Evolutionary conservation across 2,329 filamentous ascomycete species (phyloP).

Genomic region (Claviceps maximensis): DNA sequence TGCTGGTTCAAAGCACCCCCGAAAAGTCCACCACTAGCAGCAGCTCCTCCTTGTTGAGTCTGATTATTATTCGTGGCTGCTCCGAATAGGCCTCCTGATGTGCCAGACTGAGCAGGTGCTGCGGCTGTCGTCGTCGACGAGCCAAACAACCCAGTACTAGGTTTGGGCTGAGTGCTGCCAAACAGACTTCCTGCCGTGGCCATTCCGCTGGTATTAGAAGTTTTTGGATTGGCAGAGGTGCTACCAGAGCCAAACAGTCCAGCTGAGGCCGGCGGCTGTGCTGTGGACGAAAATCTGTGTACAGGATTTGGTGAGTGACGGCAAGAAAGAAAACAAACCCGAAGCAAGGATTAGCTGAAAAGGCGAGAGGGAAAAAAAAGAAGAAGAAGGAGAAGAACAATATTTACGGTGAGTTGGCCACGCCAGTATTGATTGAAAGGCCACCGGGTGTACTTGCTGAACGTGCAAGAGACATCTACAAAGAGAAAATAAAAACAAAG

Average conservation of each 20-base stretch:
- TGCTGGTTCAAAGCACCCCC: constrained; percentile 12
- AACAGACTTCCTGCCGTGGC: constrained; percentile 26
- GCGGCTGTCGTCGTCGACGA: constrained; percentile 13
- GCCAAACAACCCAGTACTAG: constrained; percentile 19
- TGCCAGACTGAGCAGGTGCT: constrained; percentile 9
- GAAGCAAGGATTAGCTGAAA: too few species aligned
- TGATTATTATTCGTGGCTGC: constrained; percentile 11
- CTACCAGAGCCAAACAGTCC: constrained; percentile 24
- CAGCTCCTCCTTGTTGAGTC: background rate
- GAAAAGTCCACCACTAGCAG: constrained; percentile 1
- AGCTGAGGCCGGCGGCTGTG: constrained; percentile 21
- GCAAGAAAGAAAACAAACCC: background rate
- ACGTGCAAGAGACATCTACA: constrained; percentile 35
- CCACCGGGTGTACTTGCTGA: constrained; percentile 47
- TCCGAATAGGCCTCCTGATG: constrained; percentile 16
- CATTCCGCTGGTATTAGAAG: constrained; percentile 18
- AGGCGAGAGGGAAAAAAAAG: too few species aligned
- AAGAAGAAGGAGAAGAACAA: background rate
- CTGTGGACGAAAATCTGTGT: constrained; percentile 13
- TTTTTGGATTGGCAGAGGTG: constrained; percentile 14
- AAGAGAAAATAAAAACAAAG: constrained; percentile 4
- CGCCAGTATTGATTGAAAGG: constrained; percentile 50
- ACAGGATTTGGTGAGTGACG: background rate
- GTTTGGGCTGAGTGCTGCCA: constrained; percentile 17
- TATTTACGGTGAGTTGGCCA: constrained; percentile 37